Conservation (phyloP, 495 filamentous ascomycete species). For the Hyaloscypha finlandica region DNA sequence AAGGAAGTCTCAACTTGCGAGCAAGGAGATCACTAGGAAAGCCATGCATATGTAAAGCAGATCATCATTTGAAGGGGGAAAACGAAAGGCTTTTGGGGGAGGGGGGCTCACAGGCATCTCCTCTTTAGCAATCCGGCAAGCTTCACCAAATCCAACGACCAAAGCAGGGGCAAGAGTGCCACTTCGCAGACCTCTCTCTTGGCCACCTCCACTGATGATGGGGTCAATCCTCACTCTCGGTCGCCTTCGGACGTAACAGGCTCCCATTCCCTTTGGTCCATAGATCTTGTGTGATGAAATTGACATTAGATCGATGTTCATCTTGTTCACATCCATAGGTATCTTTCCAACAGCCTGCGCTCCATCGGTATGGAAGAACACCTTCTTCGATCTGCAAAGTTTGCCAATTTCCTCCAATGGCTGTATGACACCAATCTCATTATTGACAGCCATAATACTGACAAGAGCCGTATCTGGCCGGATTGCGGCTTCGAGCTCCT, state of each 20-base stretch:
- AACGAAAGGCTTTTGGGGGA: constrained; percentile 26
- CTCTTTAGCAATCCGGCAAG: constrained; percentile 84
- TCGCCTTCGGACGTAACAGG: constrained; percentile 89
- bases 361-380: constrained; percentile 98
- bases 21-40: constrained; percentile 57
- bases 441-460: constrained; percentile 98
- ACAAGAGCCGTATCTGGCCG: constrained; percentile 89
- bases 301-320: constrained; percentile 97
- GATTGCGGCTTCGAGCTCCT: constrained; percentile 87
- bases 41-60: constrained; percentile 71
- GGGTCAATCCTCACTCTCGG: constrained; percentile 93
- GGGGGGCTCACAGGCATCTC: constrained; percentile 76
- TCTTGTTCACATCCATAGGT: constrained; percentile 90
- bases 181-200: constrained; percentile 91
- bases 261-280: constrained; percentile 94
- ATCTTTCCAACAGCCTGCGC: constrained; percentile 98
- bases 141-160: constrained; percentile 92
- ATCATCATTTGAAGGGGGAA: constrained; percentile 54
- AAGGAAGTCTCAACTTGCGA: constrained; percentile 37
- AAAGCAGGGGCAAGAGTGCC: constrained; percentile 90
- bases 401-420: constrained; percentile 91
- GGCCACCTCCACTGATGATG: constrained; percentile 93
- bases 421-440: constrained; percentile 98
- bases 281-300: constrained; percentile 99
- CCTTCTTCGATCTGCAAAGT: constrained; percentile 85